Evolutionary conservation across 2,329 filamentous ascomycete species (phyloP), one percentile per base, ranked within the genome.

Genomic region (Teratosphaeria epicoccoides): DNA sequence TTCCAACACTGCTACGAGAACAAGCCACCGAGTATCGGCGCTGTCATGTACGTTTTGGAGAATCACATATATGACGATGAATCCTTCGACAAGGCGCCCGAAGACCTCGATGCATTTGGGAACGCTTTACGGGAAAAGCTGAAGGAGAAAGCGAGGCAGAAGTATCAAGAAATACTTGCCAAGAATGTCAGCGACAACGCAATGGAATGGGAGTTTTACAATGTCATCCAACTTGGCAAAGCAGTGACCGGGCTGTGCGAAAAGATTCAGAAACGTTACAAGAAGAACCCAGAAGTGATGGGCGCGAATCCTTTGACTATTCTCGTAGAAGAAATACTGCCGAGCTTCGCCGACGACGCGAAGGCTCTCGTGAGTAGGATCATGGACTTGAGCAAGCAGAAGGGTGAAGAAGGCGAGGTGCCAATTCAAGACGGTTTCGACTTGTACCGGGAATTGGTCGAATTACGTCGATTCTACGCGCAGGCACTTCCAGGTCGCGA

Each of bases 371-470:
- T 97, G 43, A 78, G 83, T 58, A 80, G 85, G 51, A 93, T 97
- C 55, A 76, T 97, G 58, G 78, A 85, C 53, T 78, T 84, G 49
- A 82, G 86, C 22, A 79, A 85, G 58, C 78, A 81, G 28, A 81
- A 78, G 49, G 83, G 80, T 12, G 77, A 83, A 51, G 88, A 95
- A 60, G 77, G 83, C 12, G 88, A 95, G 60, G 82, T 97, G 47
- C 83, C 86, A 37, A 80, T 97, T 24, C 81, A 95, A 63, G 93
- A 98, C 67, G 93, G 91, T 0, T 97, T 98, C 66, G 87, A 94
- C 59, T 73, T 98, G 17, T 98, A 98, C 72, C 85, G 82, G 62
- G 88, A 95, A 63, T 75, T 98, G 52, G 84, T 91, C 20, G 85
- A 87, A 58, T 88, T 96, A 55, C 84, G 93, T 25, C 77, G 80